Base-by-base conservation (phyloP, 1,284 basidiomycete genomes). In the Veloboletus limbatus region DNA sequence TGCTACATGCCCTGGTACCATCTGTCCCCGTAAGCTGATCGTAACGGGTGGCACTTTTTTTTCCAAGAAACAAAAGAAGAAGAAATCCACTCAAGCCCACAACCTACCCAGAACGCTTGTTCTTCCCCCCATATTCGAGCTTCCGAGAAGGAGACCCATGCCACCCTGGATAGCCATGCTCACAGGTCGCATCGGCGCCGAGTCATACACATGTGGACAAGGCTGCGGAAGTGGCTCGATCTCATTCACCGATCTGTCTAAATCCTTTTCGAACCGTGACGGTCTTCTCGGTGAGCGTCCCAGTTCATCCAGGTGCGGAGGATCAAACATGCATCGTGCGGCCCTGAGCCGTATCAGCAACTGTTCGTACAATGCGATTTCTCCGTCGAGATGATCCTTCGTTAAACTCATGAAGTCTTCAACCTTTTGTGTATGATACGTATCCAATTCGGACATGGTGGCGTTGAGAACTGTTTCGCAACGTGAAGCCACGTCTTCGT, bases 381-480 rank as follows among this genome's bases (percentile, higher is more conserved):
- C 88, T 11, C 79, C 80, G 54, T 90, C 86, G 13, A 91, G 74
- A 57, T 89, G 82, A 33, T 86, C 82, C 44, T 73, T 79, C 10
- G 78, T 69, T 13, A 89, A 56, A 3, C 58, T 65, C 16, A 70
- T 65, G 53, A 90, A 85, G 57, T 89, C 87, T 56, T 88, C 83
- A 4, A 69, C 60, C 60, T 89, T 89, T 61, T 88, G 84, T 0
- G 71, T 67, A 58, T 91, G 87, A 56, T 88, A 89, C 2, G 77
- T 82, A 47, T 90, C 85, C 74, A 93, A 82, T 69, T 93, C 91
- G 4, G 89, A 87, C 78, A 91, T 85, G 0, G 91, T 92, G 4
- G 83, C 83, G 63, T 93, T 93, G 20, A 94, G 68, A 7, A 92
- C 88, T 0, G 91, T 93, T 67, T 94, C 91, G 62, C 88, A 92